A percentile compares a stretch with the other conserved stretches of the same genome.
phyloP scores from a whole-genome alignment of 495 filamentous ascomycete genomes.

The Penicillium dipodomyicola region DNA sequence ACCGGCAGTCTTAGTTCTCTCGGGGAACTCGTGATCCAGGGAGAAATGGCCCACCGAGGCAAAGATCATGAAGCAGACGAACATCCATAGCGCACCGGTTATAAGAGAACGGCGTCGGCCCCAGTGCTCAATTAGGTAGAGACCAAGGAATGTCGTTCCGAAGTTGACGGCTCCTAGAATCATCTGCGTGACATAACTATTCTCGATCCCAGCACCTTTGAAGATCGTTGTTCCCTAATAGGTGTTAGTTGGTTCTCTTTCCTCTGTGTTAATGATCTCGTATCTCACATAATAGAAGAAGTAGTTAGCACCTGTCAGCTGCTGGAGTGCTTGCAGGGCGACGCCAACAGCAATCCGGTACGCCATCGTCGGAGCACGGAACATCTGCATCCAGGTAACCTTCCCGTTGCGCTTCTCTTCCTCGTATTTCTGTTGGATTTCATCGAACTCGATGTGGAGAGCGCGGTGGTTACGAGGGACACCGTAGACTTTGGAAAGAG shows the following conservation, averaged over 20 bases:
- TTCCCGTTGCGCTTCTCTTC: slow-evolving; percentile 49
- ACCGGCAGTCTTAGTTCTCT: slow-evolving; percentile 55
- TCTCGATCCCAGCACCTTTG: slow-evolving; percentile 59
- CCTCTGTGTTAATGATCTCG: not conserved
- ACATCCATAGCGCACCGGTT: slow-evolving; percentile 66
- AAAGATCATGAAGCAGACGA: slow-evolving; percentile 68
- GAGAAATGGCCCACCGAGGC: slow-evolving; percentile 63
- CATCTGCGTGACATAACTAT: slow-evolving; percentile 69
- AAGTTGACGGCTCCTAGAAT: slow-evolving; percentile 75
- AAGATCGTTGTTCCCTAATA: slow-evolving; percentile 67
- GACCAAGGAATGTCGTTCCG: slow-evolving; percentile 62
- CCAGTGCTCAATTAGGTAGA: slow-evolving; percentile 67
- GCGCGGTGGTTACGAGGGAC: slow-evolving; percentile 57
- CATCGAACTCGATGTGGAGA: slow-evolving; percentile 63
- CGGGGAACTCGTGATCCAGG: slow-evolving; percentile 50
- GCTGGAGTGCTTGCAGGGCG: slow-evolving; percentile 54
- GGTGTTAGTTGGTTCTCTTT: not conserved
- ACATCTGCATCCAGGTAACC: slow-evolving; percentile 43
- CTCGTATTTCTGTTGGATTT: slow-evolving; percentile 58
- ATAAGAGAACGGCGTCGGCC: slow-evolving; percentile 69
- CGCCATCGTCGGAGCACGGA: slow-evolving; percentile 64
- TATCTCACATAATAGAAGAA: slow-evolving; percentile 67
- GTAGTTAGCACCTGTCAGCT: slow-evolving; percentile 50
- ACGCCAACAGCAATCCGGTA: slow-evolving; percentile 67
- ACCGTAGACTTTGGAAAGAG: slow-evolving; percentile 68